phyloP scores from a whole-genome alignment of 257 asterid species.

The Solanum ossicruentum region DNA sequence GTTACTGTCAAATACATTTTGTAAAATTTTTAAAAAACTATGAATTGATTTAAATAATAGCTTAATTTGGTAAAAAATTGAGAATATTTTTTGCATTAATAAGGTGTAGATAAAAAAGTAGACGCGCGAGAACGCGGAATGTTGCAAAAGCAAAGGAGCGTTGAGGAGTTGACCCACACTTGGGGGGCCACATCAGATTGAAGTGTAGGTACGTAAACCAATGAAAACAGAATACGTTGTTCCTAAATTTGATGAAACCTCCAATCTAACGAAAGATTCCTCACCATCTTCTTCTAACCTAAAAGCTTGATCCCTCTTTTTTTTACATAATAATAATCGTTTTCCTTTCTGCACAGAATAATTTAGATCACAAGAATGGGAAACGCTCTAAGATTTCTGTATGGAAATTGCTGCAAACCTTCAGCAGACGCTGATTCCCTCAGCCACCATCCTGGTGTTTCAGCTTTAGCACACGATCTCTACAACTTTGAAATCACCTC shows the following conservation, averaged over 20 bases:
- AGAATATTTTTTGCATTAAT: no score
- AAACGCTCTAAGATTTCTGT: slow-evolving; percentile 56
- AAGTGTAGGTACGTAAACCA: not conserved
- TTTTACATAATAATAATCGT: not conserved
- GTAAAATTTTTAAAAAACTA: no score
- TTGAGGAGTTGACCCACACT: not conserved
- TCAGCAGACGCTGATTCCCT: slow-evolving; percentile 36
- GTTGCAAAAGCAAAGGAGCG: not conserved
- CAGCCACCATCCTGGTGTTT: slow-evolving; percentile 57
- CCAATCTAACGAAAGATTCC: slow-evolving; percentile 1
- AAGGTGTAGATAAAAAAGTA: not conserved
- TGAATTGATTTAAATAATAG: no score
- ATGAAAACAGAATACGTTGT: slow-evolving; percentile 1
- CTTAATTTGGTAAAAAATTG: no score
- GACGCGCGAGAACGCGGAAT: not conserved
- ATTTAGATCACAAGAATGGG: slow-evolving; percentile 35
- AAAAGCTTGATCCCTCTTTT: not conserved
- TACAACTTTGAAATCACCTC: slow-evolving; percentile 71
- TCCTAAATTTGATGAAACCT: not conserved
- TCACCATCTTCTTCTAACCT: not conserved
- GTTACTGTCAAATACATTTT: no score
- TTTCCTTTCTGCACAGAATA: not conserved
- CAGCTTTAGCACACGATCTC: slow-evolving; percentile 78
- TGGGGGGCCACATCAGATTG: not conserved
- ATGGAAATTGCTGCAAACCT: slow-evolving; percentile 34